A percentile compares a stretch with the other conserved stretches of the same genome.
phyloP scores from a whole-genome alignment of 2,329 filamentous ascomycete species.

The Monilinia laxa region DNA sequence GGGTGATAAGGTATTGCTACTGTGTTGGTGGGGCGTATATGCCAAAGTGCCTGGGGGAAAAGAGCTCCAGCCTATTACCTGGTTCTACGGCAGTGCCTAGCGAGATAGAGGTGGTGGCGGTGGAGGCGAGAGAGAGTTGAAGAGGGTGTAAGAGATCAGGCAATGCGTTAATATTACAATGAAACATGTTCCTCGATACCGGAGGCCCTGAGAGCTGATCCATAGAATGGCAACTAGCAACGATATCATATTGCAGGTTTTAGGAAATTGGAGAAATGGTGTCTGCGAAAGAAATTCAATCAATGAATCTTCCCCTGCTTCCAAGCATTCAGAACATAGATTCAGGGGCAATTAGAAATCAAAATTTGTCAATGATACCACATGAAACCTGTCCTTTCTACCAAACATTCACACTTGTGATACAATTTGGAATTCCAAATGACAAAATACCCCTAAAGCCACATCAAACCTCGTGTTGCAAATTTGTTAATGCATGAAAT shows the following conservation, averaged over 20 bases:
- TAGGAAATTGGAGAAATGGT: background rate
- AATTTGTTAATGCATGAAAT: slow-evolving; percentile 3
- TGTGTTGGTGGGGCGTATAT: background rate
- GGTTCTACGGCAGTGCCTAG: background rate
- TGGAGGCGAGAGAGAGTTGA: background rate
- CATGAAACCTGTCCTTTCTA: background rate
- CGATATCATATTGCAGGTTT: background rate
- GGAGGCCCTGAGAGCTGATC: background rate
- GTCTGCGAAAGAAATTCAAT: background rate
- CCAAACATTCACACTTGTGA: slow-evolving; percentile 9
- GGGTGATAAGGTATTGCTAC: background rate
- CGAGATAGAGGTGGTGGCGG: background rate
- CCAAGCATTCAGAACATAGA: background rate
- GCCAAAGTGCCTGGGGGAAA: background rate
- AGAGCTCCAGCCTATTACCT: background rate
- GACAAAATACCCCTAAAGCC: background rate
- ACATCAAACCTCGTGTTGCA: slow-evolving; percentile 14
- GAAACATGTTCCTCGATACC: background rate
- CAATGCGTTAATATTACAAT: background rate
- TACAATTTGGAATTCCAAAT: background rate
- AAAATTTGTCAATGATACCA: background rate
- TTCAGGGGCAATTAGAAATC: background rate
- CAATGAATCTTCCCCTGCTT: background rate
- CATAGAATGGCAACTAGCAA: background rate
- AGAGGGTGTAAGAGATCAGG: background rate